Evolutionary conservation across 352 stramenopile species (phyloP).

Genomic region (Aphanomyces euteiches): DNA sequence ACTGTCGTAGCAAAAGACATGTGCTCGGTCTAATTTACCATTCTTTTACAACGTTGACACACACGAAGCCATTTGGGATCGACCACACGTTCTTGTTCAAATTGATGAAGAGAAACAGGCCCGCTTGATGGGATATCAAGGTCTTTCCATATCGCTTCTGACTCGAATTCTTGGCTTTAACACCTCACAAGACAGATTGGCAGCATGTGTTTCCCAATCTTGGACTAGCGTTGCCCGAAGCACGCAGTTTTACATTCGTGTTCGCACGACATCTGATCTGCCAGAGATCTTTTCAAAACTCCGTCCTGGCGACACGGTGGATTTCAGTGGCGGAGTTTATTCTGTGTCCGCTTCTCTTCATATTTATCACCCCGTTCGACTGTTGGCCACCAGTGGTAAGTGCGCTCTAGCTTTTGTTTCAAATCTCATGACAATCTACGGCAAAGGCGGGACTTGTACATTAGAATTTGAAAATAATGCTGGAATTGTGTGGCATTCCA

Average conservation of each 20-base stretch:
- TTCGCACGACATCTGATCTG: conserved; percentile 46
- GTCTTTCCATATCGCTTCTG: conserved; percentile 70
- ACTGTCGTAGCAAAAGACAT: conserved; percentile 35
- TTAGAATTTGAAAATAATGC: conserved; percentile 55
- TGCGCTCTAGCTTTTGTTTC: neutral
- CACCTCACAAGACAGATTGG: conserved; percentile 46
- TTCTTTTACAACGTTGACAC: conserved; percentile 95
- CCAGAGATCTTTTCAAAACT: conserved; percentile 35
- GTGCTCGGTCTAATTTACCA: conserved; percentile 58
- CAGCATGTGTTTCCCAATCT: conserved; percentile 45
- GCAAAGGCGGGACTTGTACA: conserved; percentile 54
- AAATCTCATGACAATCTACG: neutral
- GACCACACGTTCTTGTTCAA: conserved; percentile 81
- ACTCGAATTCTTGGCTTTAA: conserved; percentile 85
- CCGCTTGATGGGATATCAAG: conserved; percentile 60
- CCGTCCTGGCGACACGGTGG: conserved; percentile 44
- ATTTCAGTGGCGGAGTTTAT: conserved; percentile 72
- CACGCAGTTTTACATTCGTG: conserved; percentile 43
- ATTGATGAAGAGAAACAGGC: conserved; percentile 82
- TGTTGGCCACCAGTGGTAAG: conserved; percentile 41
- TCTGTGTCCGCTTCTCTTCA: conserved; percentile 46
- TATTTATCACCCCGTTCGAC: conserved; percentile 45
- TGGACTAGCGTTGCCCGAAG: conserved; percentile 51
- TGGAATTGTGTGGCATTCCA: conserved; percentile 54
- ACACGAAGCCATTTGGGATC: conserved; percentile 92